These are phyloP conservation scores for Cryphonectria japonica DNA, from an alignment of 2,329 filamentous ascomycete species.

Conservation along the genomic window DNA sequence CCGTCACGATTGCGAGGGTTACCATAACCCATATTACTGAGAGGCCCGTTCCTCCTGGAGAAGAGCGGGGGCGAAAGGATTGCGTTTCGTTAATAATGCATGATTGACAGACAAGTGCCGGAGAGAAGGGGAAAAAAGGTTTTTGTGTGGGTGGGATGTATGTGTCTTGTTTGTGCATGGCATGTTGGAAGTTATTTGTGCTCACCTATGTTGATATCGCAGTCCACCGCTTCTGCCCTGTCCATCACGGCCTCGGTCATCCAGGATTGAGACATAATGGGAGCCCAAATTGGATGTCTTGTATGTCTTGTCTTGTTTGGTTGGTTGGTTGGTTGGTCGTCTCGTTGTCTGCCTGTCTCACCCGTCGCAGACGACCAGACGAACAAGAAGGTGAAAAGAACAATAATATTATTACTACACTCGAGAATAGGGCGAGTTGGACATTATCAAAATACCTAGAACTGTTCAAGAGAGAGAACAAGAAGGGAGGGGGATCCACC, in stretches of 20 bases:
- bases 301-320: background rate
- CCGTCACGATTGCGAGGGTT: slow-evolving; percentile 8
- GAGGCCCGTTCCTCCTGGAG: slow-evolving; percentile 14
- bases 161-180: background rate
- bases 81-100: background rate
- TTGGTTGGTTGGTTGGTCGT: background rate
- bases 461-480: background rate
- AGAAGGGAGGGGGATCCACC: slow-evolving; percentile 1
- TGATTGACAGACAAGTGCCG: background rate
- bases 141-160: background rate
- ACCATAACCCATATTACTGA: slow-evolving; percentile 21
- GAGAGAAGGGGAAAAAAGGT: background rate
- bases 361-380: background rate
- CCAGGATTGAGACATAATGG: background rate
- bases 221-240: slow-evolving; percentile 9
- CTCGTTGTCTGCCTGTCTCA: background rate
- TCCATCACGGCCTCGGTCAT: background rate
- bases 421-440: background rate
- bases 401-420: background rate
- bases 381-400: background rate
- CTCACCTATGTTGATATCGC: slow-evolving; percentile 13
- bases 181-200: background rate
- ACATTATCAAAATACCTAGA: background rate
- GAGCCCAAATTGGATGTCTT: background rate
- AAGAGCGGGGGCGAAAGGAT: background rate